Evolutionary conservation across 148 eudicot genomes (phyloP).

Genomic region (Rhododendron henanense): DNA sequence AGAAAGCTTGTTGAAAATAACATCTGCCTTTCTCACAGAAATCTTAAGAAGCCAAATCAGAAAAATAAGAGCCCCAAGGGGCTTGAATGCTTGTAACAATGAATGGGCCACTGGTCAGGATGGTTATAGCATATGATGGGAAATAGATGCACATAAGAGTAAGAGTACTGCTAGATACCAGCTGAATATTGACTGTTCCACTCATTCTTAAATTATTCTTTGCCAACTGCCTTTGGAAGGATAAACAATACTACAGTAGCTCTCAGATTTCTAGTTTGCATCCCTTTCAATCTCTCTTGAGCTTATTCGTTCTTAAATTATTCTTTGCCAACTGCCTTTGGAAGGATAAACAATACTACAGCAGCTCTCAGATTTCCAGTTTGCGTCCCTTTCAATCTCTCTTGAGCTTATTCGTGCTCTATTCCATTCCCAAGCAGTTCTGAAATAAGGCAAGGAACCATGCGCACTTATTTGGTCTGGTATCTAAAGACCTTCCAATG

Average conservation of each 20-base stretch:
- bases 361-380: background rate
- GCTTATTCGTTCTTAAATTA: background rate
- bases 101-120: background rate
- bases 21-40: background rate
- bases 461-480: background rate
- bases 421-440: background rate
- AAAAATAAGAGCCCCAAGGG: background rate
- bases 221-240: background rate
- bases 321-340: background rate
- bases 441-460: background rate
- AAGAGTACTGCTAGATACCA: background rate
- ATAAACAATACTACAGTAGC: background rate
- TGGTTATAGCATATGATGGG: background rate
- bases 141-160: background rate
- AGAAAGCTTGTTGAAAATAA: background rate
- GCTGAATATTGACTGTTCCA: too few relatives aligned
- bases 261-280: background rate
- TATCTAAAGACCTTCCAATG: background rate
- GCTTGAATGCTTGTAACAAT: background rate
- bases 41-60: background rate
- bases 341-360: background rate
- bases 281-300: background rate
- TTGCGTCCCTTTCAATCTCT: too few relatives aligned
- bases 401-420: background rate
- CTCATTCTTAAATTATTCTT: background rate